Evolutionary conservation across 306 rosid species (phyloP).

Genomic region (Phaseolus lunatus): DNA sequence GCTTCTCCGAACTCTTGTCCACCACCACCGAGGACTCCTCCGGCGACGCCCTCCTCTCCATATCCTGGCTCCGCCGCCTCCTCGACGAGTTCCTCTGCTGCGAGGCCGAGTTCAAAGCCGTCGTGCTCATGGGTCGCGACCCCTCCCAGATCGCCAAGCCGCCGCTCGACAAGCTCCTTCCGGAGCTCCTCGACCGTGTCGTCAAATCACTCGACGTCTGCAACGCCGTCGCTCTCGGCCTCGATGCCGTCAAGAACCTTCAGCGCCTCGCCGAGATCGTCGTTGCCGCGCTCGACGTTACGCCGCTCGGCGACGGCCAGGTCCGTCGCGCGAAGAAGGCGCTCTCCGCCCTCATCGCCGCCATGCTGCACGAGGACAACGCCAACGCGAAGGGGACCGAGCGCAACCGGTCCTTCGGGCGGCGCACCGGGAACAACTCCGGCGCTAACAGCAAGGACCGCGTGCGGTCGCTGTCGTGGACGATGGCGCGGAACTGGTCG

Average conservation of each 20-base stretch:
- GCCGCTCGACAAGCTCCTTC: slow-evolving; percentile 81
- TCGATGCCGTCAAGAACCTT: slow-evolving; percentile 71
- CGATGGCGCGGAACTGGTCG: slow-evolving; percentile 86
- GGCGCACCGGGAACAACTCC: slow-evolving; percentile 47
- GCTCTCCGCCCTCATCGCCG: slow-evolving; percentile 54
- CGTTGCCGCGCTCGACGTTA: slow-evolving; percentile 62
- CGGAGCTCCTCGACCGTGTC: slow-evolving; percentile 75
- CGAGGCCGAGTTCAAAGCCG: slow-evolving; percentile 92
- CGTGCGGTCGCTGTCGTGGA: slow-evolving; percentile 60
- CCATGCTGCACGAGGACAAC: slow-evolving; percentile 71
- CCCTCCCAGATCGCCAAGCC: slow-evolving; percentile 71
- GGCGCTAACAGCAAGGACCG: slow-evolving; percentile 47
- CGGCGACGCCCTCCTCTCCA: slow-evolving; percentile 61
- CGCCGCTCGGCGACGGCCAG: slow-evolving; percentile 89
- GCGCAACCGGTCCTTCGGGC: slow-evolving; percentile 83
- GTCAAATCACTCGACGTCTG: slow-evolving; percentile 85
- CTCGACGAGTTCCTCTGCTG: slow-evolving; percentile 86
- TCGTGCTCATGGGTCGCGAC: slow-evolving; percentile 76
- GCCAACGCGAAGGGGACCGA: slow-evolving; percentile 67
- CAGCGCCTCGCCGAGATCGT: slow-evolving; percentile 86
- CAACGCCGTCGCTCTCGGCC: slow-evolving; percentile 77
- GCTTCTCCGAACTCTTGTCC: slow-evolving; percentile 66
- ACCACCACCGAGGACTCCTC: slow-evolving; percentile 58
- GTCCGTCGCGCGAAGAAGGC: slow-evolving; percentile 91
- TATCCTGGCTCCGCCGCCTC: slow-evolving; percentile 75